Evolutionary conservation across 2,329 filamentous ascomycete species (phyloP).

Genomic region (Talaromyces rugulosus): DNA sequence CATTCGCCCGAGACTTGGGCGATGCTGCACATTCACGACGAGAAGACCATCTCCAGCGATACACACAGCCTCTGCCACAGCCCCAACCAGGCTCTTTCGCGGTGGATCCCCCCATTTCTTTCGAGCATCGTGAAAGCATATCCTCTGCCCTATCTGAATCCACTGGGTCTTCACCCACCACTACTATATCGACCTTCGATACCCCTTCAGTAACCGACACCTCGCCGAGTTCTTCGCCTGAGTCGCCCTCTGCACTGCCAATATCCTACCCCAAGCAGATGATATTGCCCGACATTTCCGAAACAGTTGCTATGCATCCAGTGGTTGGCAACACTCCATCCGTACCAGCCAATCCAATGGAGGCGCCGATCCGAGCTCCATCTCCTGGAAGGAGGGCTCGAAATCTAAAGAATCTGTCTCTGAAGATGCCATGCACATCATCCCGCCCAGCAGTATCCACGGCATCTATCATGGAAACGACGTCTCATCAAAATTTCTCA

Average conservation of each 20-base stretch:
- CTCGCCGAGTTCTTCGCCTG: constrained; percentile 86
- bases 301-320: constrained; percentile 21
- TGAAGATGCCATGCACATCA: constrained; percentile 53
- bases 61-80: constrained; percentile 4
- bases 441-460: constrained; percentile 46
- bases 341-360: neutral
- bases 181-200: constrained; percentile 87
- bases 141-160: constrained; percentile 64
- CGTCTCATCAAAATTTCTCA: constrained; percentile 36
- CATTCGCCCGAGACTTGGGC: constrained; percentile 51
- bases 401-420: constrained; percentile 61
- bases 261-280: constrained; percentile 41
- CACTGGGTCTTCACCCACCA: constrained; percentile 90
- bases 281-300: constrained; percentile 23
- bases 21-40: constrained; percentile 26
- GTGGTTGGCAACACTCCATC: constrained; percentile 15
- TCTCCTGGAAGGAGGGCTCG: constrained; percentile 43
- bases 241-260: constrained; percentile 75
- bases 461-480: constrained; percentile 44
- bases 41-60: constrained; percentile 22
- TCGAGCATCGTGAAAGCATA: constrained; percentile 40
- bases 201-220: constrained; percentile 85
- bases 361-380: constrained; percentile 23
- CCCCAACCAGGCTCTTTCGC: constrained; percentile 6
- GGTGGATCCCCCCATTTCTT: constrained; percentile 16